A percentile compares a stretch with the other conserved stretches of the same genome.
Evolutionary conservation across 176 grass and related monocot species (phyloP).

Genomic region (Miscanthus lutarioriparius): DNA sequence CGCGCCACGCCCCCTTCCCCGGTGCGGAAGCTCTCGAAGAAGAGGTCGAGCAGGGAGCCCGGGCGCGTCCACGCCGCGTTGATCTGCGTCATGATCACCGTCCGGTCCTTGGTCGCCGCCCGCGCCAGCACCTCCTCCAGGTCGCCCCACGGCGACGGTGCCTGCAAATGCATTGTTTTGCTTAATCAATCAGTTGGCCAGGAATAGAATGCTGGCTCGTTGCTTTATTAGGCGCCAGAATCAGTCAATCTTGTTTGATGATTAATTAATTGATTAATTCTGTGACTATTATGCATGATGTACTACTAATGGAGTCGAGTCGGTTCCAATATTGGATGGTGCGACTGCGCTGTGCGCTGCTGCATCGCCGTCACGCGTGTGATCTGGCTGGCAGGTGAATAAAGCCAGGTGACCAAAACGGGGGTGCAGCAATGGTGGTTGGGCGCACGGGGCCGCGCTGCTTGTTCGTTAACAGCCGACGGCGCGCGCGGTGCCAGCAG

Average conservation of each 20-base stretch:
- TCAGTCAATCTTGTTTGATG: no score
- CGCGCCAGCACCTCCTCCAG: slow-evolving; percentile 62
- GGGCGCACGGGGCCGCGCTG: neutral
- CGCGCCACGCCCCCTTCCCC: slow-evolving; percentile 59
- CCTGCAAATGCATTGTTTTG: slow-evolving; percentile 3
- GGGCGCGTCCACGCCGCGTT: slow-evolving; percentile 79
- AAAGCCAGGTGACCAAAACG: neutral
- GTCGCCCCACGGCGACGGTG: slow-evolving; percentile 44
- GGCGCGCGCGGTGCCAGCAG: no score
- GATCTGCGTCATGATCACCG: slow-evolving; percentile 91
- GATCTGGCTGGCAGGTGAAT: neutral
- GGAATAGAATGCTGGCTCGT: no score
- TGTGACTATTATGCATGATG: no score
- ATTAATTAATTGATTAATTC: no score
- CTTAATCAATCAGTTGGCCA: no score
- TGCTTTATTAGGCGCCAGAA: no score
- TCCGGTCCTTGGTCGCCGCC: slow-evolving; percentile 70
- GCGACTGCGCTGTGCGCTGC: no score
- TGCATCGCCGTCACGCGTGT: neutral
- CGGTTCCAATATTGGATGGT: no score
- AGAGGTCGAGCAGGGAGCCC: slow-evolving; percentile 84
- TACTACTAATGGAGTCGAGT: no score
- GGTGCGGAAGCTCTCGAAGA: slow-evolving; percentile 81
- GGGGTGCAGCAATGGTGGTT: neutral
- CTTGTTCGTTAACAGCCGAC: neutral